phyloP scores from a whole-genome alignment of 2,329 filamentous ascomycete species.

The Fusarium luffae region DNA sequence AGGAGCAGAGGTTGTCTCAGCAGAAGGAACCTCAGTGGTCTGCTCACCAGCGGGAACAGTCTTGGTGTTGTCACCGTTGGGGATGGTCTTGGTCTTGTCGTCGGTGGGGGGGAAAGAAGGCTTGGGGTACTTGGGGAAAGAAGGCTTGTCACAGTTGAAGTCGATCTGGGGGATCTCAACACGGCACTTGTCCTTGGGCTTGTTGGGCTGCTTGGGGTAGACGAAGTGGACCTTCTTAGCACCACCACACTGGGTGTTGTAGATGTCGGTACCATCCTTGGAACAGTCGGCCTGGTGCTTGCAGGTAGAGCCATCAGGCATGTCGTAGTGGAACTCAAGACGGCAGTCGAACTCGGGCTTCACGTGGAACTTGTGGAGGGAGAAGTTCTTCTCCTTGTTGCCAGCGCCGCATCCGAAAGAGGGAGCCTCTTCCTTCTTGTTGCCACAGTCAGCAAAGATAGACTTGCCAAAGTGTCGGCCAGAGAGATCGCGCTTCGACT shows the following conservation, averaged over 20 bases:
- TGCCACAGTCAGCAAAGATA: conserved; percentile 66
- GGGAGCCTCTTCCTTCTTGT: conserved; percentile 61
- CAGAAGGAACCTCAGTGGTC: conserved; percentile 12
- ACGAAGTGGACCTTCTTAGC: conserved; percentile 82
- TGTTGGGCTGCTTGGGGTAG: conserved; percentile 66
- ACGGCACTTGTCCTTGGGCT: conserved; percentile 69
- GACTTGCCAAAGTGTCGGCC: conserved; percentile 68
- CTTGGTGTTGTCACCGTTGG: conserved; percentile 28
- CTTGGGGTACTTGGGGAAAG: conserved; percentile 30
- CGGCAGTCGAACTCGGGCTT: conserved; percentile 79
- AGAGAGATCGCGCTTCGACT: conserved; percentile 67
- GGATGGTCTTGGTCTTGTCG: conserved; percentile 53
- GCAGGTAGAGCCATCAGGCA: conserved; percentile 85
- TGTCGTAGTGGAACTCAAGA: conserved; percentile 86
- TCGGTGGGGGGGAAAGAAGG: not conserved
- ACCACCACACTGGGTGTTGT: conserved; percentile 93
- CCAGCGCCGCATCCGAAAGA: conserved; percentile 62
- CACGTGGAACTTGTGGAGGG: conserved; percentile 79
- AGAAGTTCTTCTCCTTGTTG: conserved; percentile 65
- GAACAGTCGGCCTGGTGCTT: conserved; percentile 79
- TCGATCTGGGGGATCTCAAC: conserved; percentile 79
- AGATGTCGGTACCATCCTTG: conserved; percentile 73
- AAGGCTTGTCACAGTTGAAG: conserved; percentile 73
- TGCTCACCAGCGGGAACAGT: conserved; percentile 11
- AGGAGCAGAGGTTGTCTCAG: conserved; percentile 16